Base-by-base conservation (phyloP, 1,284 basidiomycete genomes). In the Termitomyces sp. region DNA sequence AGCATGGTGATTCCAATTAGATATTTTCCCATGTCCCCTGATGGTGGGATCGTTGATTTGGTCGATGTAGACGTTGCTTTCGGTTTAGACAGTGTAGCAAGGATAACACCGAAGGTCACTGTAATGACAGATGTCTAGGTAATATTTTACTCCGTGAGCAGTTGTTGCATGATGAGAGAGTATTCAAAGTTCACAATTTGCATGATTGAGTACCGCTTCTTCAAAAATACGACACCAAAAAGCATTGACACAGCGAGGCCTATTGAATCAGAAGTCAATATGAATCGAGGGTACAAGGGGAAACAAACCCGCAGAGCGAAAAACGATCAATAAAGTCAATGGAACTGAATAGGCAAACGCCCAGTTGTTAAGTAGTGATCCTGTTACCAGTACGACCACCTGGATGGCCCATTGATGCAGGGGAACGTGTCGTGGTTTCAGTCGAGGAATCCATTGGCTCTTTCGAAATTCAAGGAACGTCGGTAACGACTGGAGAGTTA, bases 321-420 rank as follows among this genome's bases (percentile, higher is more conserved):
- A 93, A 28, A 96, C 86, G 60, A 95, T 94, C 63, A 93, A 85
- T 0, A 96, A 74, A 0, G 90, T 83, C 49, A 93, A 74, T 3
- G 91, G 91, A 0, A 94, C 87, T 53, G 84, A 73, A 62, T 77
- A 91, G 0, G 85, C 86, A 65, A 89, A 94, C 1, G 88, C 91
- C 77, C 84, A 86, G 64, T 94, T 95, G 69, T 93, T 94, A 60
- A 96, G 68, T 41, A 89, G 64, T 28, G 85, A 85, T 39, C 88
- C 84, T 14, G 78, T 73, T 4, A 84, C 80, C 52, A 91, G 78
- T 18, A 93, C 76, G 14, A 84, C 63, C 0, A 94, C 92, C 69
- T 94, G 91, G 0, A 86, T 64, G 3, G 77, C 72, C 92, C 92
- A 95, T 53, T 83, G 73, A 4, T 61, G 64, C 2, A 95, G 58